phyloP scores from a whole-genome alignment of 176 grass and related monocot species.

The Oryza rufipogon region DNA sequence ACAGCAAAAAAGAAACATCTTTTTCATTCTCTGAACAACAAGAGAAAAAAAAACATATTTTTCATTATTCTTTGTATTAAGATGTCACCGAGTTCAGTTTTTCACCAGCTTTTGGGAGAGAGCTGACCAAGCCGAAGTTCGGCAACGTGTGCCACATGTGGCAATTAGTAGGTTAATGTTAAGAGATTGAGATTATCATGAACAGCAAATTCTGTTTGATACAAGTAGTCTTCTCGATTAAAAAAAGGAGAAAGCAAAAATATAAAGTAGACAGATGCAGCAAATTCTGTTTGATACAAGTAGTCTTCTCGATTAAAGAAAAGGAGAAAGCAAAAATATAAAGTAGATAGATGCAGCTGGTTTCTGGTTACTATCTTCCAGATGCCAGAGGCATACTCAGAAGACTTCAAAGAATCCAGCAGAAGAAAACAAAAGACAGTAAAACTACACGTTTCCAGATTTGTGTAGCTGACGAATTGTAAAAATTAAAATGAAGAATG shows the following conservation, averaged over 20 bases:
- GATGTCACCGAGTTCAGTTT: conserved; percentile 2
- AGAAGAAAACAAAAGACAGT: conserved; percentile 13
- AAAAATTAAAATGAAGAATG: background rate
- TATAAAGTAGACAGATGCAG: background rate
- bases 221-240: conserved; percentile 1
- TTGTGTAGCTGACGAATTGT: background rate
- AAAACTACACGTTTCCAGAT: background rate
- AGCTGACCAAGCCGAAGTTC: background rate
- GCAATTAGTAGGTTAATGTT: background rate
- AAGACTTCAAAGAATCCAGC: conserved; percentile 6
- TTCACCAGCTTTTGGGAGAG: conserved; percentile 12
- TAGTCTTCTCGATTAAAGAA: background rate
- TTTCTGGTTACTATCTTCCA: conserved; percentile 13
- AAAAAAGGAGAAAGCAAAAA: background rate
- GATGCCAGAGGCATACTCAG: conserved; percentile 12
- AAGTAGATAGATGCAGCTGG: background rate
- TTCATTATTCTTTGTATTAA: background rate
- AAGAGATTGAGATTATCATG: background rate
- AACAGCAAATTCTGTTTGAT: background rate
- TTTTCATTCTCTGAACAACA: background rate
- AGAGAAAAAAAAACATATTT: no score
- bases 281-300: background rate
- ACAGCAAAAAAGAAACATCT: background rate
- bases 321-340: background rate
- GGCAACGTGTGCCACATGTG: conserved; percentile 15